phyloP scores from a whole-genome alignment of 371 early-diverging fungal species.

The Haplosporangium sp. region DNA sequence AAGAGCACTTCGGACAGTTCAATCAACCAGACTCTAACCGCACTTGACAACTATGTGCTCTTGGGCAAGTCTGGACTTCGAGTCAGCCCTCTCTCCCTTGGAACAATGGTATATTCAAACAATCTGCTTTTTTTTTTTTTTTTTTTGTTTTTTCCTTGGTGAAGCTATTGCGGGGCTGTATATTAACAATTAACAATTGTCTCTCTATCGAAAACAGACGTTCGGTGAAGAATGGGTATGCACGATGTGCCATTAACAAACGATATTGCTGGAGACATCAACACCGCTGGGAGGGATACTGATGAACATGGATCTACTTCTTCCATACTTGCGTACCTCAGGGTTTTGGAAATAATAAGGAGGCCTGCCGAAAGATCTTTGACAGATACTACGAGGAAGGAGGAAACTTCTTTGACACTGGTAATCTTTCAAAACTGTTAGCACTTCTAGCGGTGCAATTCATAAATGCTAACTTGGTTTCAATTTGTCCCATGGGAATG shows the following conservation, averaged over 20 bases:
- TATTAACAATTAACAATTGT: not conserved
- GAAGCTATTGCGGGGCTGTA: not conserved
- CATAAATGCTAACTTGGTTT: not conserved
- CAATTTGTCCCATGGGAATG: too few species aligned
- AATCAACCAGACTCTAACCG: slow-evolving; percentile 37
- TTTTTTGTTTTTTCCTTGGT: too few species aligned
- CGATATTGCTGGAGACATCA: too few species aligned
- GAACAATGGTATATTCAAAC: slow-evolving; percentile 49
- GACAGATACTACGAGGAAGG: slow-evolving; percentile 56
- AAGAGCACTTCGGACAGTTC: slow-evolving; percentile 49
- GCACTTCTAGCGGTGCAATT: not conserved
- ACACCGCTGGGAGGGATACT: not conserved
- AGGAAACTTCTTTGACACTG: slow-evolving; percentile 61
- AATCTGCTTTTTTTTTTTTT: too few species aligned
- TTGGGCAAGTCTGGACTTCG: slow-evolving; percentile 57
- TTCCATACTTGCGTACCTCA: not conserved
- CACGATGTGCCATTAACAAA: not conserved
- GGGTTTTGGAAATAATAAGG: slow-evolving; percentile 50
- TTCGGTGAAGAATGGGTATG: slow-evolving; percentile 55
- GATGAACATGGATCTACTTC: not conserved
- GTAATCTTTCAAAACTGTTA: not conserved
- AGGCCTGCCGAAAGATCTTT: slow-evolving; percentile 48
- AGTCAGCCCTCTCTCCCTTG: slow-evolving; percentile 57
- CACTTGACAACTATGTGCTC: slow-evolving; percentile 55
- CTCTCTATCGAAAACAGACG: slow-evolving; percentile 25